Conservation (phyloP, 2,329 filamentous ascomycete genomes). For the Neofusicoccum laricinum region DNA sequence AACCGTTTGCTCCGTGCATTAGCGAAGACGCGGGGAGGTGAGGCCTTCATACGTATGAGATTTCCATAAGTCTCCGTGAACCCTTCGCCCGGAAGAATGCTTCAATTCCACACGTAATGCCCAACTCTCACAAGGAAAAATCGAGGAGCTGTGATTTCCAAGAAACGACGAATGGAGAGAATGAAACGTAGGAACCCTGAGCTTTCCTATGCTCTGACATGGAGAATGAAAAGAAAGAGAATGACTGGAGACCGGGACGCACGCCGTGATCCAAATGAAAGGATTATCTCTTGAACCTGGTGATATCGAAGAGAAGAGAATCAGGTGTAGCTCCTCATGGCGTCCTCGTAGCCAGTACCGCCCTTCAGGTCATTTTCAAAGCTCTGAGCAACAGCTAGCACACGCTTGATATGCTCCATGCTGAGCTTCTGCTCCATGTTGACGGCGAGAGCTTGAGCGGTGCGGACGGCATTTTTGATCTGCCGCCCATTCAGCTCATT, state of each 20-base stretch:
- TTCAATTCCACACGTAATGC: too few relatives aligned
- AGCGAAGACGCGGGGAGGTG: too few relatives aligned
- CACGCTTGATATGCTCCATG: constrained; percentile 76
- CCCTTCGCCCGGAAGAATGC: not conserved
- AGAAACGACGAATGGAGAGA: too few relatives aligned
- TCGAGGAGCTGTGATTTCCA: too few relatives aligned
- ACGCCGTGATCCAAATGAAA: not conserved
- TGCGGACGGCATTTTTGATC: constrained; percentile 87
- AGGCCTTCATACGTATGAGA: too few relatives aligned
- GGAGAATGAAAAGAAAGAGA: not conserved
- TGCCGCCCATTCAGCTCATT: constrained; percentile 69
- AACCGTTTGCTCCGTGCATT: too few relatives aligned
- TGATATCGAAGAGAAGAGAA: too few relatives aligned
- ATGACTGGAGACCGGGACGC: not conserved
- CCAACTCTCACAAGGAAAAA: too few relatives aligned
- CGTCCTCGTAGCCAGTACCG: constrained; percentile 74
- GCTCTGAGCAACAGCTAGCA: constrained; percentile 78
- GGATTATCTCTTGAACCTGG: too few relatives aligned
- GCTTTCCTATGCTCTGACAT: too few relatives aligned
- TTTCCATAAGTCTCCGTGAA: too few relatives aligned
- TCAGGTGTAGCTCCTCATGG: constrained; percentile 71
- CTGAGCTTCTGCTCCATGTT: constrained; percentile 68
- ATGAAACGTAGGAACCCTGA: too few relatives aligned
- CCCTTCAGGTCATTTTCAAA: constrained; percentile 84
- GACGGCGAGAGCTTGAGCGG: constrained; percentile 77